These are phyloP conservation scores for Cudoniella acicularis DNA, from an alignment of 495 filamentous ascomycete genomes.

Conservation along the genomic window DNA sequence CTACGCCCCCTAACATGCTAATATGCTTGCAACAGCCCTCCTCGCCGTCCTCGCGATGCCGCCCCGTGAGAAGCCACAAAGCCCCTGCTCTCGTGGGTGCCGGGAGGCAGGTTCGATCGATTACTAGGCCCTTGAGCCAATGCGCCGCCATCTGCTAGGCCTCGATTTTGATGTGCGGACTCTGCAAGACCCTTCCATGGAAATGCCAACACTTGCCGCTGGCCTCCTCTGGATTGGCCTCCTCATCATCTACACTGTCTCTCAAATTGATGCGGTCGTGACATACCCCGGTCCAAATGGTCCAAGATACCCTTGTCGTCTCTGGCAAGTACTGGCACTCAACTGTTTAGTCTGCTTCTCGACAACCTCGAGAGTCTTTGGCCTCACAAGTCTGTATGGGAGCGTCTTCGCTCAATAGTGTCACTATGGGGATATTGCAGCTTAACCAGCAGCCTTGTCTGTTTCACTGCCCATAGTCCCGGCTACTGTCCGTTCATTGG, in stretches of 20 bases:
- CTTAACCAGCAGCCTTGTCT: slow-evolving; percentile 19
- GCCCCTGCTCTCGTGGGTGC: slow-evolving; percentile 1
- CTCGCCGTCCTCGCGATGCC: not conserved
- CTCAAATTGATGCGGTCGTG: slow-evolving; percentile 18
- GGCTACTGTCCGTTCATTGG: slow-evolving; percentile 18
- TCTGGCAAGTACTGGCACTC: slow-evolving; percentile 24
- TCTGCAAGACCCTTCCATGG: slow-evolving; percentile 16
- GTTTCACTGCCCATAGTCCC: slow-evolving; percentile 20
- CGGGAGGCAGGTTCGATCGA: slow-evolving; percentile 21
- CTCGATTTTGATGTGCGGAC: slow-evolving; percentile 19
- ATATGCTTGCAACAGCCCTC: not conserved
- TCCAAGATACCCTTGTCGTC: slow-evolving; percentile 17
- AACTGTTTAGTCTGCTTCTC: slow-evolving; percentile 12
- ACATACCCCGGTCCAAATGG: slow-evolving; percentile 25
- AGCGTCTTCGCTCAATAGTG: slow-evolving; percentile 1
- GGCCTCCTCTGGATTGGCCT: slow-evolving; percentile 17
- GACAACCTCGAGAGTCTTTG: slow-evolving; percentile 5
- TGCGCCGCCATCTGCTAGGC: slow-evolving; percentile 3
- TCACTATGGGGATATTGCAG: slow-evolving; percentile 14
- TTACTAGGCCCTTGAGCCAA: slow-evolving; percentile 17
- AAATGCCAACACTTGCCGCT: slow-evolving; percentile 14
- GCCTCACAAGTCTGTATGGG: slow-evolving; percentile 3
- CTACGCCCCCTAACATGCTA: not conserved
- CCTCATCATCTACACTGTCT: slow-evolving; percentile 23
- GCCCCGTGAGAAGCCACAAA: slow-evolving; percentile 17